A percentile compares a stretch with the other conserved stretches of the same genome.
These are phyloP conservation scores for Marchantia paleacea DNA, from an alignment of 225 moss, liverwort and hornwort species.

Conservation along the genomic window DNA sequence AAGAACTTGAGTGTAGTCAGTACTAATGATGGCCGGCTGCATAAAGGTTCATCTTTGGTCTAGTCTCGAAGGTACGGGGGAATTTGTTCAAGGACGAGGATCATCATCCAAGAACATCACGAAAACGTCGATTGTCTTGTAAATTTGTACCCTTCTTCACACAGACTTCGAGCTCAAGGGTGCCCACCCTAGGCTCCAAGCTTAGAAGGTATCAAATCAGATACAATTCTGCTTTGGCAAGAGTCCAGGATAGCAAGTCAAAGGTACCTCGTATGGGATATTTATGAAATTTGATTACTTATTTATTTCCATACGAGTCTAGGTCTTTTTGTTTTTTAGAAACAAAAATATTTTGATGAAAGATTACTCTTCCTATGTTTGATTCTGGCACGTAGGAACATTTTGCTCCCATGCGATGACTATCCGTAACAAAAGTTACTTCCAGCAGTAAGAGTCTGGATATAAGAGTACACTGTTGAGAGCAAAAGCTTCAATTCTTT, in stretches of 20 bases:
- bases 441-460: background rate
- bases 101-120: background rate
- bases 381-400: no score
- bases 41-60: no score
- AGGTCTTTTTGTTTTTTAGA: no score
- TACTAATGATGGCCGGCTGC: background rate
- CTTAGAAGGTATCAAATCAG: background rate
- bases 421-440: background rate
- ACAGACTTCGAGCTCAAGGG: background rate
- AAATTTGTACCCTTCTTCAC: background rate
- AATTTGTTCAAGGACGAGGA: background rate
- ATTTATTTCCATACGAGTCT: no score
- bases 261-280: background rate
- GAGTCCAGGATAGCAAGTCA: background rate
- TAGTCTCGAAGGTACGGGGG: background rate
- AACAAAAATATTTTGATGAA: no score
- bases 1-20: no score
- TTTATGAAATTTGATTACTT: no score
- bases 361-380: no score
- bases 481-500: no score
- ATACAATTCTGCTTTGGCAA: background rate
- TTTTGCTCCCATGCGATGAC: no score
- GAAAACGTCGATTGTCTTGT: background rate
- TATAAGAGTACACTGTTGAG: no score
- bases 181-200: background rate